Conservation (phyloP, 106 monocot genomes). For the Acorus calamus region DNA sequence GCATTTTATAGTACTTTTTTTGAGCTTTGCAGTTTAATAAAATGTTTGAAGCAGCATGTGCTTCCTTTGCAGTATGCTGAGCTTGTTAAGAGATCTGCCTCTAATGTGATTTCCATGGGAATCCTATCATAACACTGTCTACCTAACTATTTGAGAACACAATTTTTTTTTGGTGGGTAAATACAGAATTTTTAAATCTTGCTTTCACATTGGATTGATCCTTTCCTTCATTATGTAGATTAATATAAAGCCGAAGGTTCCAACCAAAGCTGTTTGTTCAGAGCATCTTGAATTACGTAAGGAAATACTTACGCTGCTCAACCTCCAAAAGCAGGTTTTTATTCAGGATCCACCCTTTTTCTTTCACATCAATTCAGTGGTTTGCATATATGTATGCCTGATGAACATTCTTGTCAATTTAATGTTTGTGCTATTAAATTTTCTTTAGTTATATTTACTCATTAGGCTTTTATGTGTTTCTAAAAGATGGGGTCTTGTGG, state of each 20-base stretch:
- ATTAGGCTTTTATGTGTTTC: too few species aligned
- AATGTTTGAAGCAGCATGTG: too few species aligned
- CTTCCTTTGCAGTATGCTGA: too few species aligned
- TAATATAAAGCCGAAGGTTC: slow-evolving; percentile 86
- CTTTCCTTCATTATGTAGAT: slow-evolving; percentile 34
- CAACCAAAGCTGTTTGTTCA: slow-evolving; percentile 89
- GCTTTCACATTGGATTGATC: neutral
- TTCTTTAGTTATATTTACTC: too few species aligned
- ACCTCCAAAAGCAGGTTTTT: slow-evolving; percentile 90
- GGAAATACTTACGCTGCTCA: slow-evolving; percentile 81
- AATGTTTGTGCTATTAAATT: slow-evolving; percentile 2
- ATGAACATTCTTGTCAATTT: neutral
- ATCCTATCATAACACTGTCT: too few species aligned
- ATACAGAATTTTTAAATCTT: neutral
- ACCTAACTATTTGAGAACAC: too few species aligned
- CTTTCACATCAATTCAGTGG: neutral
- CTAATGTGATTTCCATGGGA: too few species aligned
- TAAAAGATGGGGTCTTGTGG: too few species aligned
- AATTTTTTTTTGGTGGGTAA: too few species aligned
- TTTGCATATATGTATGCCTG: neutral
- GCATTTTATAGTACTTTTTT: too few species aligned
- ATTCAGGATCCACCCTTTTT: neutral
- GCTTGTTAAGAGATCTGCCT: too few species aligned
- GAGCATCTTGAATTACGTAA: slow-evolving; percentile 95
- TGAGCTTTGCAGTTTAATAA: too few species aligned